Percentiles rank a stretch among this genome's conserved stretches.
phyloP scores from a whole-genome alignment of 2,329 filamentous ascomycete genomes.

The Fusarium sambucinum region DNA sequence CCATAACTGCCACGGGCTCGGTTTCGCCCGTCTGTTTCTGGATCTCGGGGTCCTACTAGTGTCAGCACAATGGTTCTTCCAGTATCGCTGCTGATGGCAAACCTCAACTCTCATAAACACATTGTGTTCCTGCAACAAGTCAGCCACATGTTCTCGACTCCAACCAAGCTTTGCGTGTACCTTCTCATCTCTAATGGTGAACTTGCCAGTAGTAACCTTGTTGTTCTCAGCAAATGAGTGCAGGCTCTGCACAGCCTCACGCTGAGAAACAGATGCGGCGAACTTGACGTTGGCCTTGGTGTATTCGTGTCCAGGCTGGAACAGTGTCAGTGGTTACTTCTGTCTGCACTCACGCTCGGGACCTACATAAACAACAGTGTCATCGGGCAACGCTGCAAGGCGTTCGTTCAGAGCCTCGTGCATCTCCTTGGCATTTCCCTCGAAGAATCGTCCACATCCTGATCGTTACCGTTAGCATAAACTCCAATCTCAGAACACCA shows the following conservation, averaged over 20 bases:
- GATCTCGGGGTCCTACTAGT: slow-evolving; percentile 78
- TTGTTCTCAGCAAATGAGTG: slow-evolving; percentile 82
- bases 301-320: slow-evolving; percentile 93
- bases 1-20: slow-evolving; percentile 86
- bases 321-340: slow-evolving; percentile 16
- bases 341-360: not conserved
- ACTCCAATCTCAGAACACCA: not conserved
- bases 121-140: slow-evolving; percentile 79
- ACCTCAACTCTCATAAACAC: slow-evolving; percentile 93
- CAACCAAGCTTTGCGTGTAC: slow-evolving; percentile 58
- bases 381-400: slow-evolving; percentile 82
- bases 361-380: slow-evolving; percentile 89
- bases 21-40: slow-evolving; percentile 86
- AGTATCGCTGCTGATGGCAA: slow-evolving; percentile 51
- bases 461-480: slow-evolving; percentile 15
- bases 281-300: slow-evolving; percentile 98
- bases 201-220: slow-evolving; percentile 91
- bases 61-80: not conserved
- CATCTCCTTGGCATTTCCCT: slow-evolving; percentile 91
- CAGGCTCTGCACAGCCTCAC: slow-evolving; percentile 80
- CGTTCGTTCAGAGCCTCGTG: slow-evolving; percentile 90
- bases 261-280: slow-evolving; percentile 78
- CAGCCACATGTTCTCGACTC: not conserved
- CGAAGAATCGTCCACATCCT: slow-evolving; percentile 97
- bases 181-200: slow-evolving; percentile 98